phyloP scores from a whole-genome alignment of 495 filamentous ascomycete species.

The Wilcoxina mikolae region DNA sequence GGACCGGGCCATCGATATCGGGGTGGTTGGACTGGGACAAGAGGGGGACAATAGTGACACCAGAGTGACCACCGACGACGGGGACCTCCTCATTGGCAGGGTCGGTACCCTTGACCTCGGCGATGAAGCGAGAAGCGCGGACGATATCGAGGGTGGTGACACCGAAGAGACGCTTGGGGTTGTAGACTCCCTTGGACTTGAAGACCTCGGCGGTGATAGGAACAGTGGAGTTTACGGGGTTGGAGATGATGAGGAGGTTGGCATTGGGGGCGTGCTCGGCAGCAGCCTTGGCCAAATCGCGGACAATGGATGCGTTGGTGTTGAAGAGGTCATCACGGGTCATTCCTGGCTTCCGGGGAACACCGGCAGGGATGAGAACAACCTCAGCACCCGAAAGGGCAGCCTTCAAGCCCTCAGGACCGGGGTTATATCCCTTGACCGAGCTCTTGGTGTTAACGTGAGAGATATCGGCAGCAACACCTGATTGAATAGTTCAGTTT shows the following conservation, averaged over 20 bases:
- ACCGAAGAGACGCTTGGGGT: slow-evolving; percentile 96
- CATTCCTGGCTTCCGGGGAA: slow-evolving; percentile 99
- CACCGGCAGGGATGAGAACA: slow-evolving; percentile 94
- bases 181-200: slow-evolving; percentile 87
- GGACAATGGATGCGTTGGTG: slow-evolving; percentile 98
- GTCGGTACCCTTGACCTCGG: slow-evolving; percentile 76
- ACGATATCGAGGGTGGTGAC: slow-evolving; percentile 98
- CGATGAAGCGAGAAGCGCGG: slow-evolving; percentile 93
- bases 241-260: slow-evolving; percentile 93
- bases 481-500: slow-evolving; percentile 33
- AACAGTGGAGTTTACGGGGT: slow-evolving; percentile 98
- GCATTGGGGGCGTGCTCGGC: slow-evolving; percentile 81
- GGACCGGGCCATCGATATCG: slow-evolving; percentile 57
- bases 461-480: slow-evolving; percentile 92
- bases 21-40: slow-evolving; percentile 86
- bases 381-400: slow-evolving; percentile 77
- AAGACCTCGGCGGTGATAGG: slow-evolving; percentile 93
- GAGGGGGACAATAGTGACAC: slow-evolving; percentile 93
- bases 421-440: slow-evolving; percentile 67
- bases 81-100: slow-evolving; percentile 83
- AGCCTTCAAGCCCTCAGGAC: slow-evolving; percentile 55
- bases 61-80: slow-evolving; percentile 93
- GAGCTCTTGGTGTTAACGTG: slow-evolving; percentile 98
- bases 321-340: slow-evolving; percentile 99
- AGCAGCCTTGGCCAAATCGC: slow-evolving; percentile 90